Evolutionary conservation across 108 stramenopile species (phyloP), one percentile per base, ranked within the genome.

Genomic region (Discostella stelligeroides): DNA sequence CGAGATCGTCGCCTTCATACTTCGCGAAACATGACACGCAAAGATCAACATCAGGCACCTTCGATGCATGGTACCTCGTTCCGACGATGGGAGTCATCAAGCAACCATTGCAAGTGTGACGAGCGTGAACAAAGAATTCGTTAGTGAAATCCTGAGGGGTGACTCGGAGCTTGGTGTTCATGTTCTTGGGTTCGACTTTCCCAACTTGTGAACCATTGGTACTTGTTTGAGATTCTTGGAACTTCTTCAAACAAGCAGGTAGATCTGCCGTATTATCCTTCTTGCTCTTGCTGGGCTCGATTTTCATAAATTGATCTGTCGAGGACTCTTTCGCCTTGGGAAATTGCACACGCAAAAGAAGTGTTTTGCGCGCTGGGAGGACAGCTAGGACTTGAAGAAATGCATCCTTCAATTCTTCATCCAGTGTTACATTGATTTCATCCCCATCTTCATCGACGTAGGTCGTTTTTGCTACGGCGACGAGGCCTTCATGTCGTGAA

Each of bases 101-200:
- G 62, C 94, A 95, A 12, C 85, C 85, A 70, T 95, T 91, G 68
- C 94, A 95, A 2, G 94, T 95, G 61, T 95, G 94, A 38, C 91
- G 79, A 7, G 88, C 93, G 63, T 94, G 93, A 53, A 94, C 34
- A 43, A 65, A 60, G 17, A 1, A 66, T 18, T 43, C 28, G 37
- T 60, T 72, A 30, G 48, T 15, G 18, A 68, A 73, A 28, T 56
- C 68, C 17, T 62, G 21, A 14, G 47, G 28, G 0, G 45, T 48
- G 7, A 18, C 27, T 25, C 59, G 37, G 57, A 38, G 25, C n/a
- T 8, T 50, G 1, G 29, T 9, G 47, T 15, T n/a, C n/a, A n/a
- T n/a, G n/a, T n/a, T n/a, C n/a, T n/a, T n/a, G n/a, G 13, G 43
- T 43, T 12, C 21, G 42, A 43, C 54, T 34, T 54, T 13, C 50